Evolutionary conservation across 2,329 filamentous ascomycete species (phyloP), one percentile per base, ranked within the genome.

Genomic region (Fusarium pseudonygamai): DNA sequence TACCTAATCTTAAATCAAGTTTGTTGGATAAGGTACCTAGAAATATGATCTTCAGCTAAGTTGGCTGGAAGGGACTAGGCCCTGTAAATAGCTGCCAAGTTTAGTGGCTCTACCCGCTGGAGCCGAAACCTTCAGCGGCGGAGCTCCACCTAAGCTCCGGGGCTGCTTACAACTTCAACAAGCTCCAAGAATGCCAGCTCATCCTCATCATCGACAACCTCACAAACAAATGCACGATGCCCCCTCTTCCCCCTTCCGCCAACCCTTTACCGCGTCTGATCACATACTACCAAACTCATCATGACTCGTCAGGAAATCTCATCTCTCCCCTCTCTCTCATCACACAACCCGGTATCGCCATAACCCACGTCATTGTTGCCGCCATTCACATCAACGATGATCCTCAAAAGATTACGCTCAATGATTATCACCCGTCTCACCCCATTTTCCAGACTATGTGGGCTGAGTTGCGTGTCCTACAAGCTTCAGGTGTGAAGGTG

Each of bases 311-410:
- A 0, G 84, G 84, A 40, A 80, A 82, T 12, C 83, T 84, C 67
- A 85, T 90, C 71, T 89, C 88, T 8, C 82, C 89, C 67, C 83
- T 89, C 6, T 87, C 87, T 2, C 82, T 90, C 62, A 79, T 90
- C 73, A 84, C 81, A 22, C 81, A 85, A 52, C 78, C 84, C 10
- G 80, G 81, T 63, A 86, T 89, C 70, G 80, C 85, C 42, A 79
- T 88, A 32, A 97, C 95, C 1, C 95, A 98, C 83, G 87, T 97
- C 67, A 95, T 97, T 75, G 84, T 98, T 55, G 94, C 93, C 11
- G 95, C 95, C 18, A 90, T 98, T 67, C 95, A 98, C 82, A 84
- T 98, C 75, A 95, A 96, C 80, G 86, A 88, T 11, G 82, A 84
- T 26, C 90, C 93, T 2, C 86, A 85, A 14, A 86, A 90, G 66